phyloP scores from a whole-genome alignment of 2,329 filamentous ascomycete species.

The Graphilbum sp. region DNA sequence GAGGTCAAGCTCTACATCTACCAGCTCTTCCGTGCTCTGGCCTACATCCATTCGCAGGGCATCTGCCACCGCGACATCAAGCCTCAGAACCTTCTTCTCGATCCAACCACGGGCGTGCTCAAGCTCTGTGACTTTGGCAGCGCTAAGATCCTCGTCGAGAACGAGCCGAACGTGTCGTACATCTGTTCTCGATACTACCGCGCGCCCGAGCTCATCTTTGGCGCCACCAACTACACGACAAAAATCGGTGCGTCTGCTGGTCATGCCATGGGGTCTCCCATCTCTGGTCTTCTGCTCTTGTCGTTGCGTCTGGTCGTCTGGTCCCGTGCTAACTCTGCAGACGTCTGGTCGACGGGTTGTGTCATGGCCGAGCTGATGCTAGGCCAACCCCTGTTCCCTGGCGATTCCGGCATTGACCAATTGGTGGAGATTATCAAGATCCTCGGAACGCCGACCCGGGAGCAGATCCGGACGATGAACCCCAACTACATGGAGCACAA shows the following conservation, averaged over 20 bases:
- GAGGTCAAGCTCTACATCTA: slow-evolving; percentile 99
- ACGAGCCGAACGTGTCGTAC: slow-evolving; percentile 98
- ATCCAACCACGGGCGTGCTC: slow-evolving; percentile 77
- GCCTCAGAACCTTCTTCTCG: slow-evolving; percentile 89
- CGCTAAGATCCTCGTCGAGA: slow-evolving; percentile 95
- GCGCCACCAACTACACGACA: slow-evolving; percentile 97
- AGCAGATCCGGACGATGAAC: slow-evolving; percentile 99
- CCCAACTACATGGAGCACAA: slow-evolving; percentile 99
- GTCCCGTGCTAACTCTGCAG: slow-evolving; percentile 26
- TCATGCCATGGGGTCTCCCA: not conserved
- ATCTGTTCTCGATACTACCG: slow-evolving; percentile 99
- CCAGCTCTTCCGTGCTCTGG: slow-evolving; percentile 93
- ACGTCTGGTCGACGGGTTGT: slow-evolving; percentile 98
- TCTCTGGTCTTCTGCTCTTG: not conserved
- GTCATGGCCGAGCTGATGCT: slow-evolving; percentile 99
- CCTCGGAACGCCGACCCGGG: slow-evolving; percentile 83
- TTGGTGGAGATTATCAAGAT: slow-evolving; percentile 99
- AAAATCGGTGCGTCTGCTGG: slow-evolving; percentile 80
- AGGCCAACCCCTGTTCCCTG: slow-evolving; percentile 91
- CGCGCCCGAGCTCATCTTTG: slow-evolving; percentile 94
- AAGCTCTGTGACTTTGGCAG: slow-evolving; percentile 99
- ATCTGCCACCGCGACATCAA: slow-evolving; percentile 99
- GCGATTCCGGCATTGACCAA: slow-evolving; percentile 96
- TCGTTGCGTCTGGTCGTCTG: too few species aligned
- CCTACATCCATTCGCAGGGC: slow-evolving; percentile 97